phyloP scores from a whole-genome alignment of 2,329 filamentous ascomycete genomes.

The Fusarium sacchari region DNA sequence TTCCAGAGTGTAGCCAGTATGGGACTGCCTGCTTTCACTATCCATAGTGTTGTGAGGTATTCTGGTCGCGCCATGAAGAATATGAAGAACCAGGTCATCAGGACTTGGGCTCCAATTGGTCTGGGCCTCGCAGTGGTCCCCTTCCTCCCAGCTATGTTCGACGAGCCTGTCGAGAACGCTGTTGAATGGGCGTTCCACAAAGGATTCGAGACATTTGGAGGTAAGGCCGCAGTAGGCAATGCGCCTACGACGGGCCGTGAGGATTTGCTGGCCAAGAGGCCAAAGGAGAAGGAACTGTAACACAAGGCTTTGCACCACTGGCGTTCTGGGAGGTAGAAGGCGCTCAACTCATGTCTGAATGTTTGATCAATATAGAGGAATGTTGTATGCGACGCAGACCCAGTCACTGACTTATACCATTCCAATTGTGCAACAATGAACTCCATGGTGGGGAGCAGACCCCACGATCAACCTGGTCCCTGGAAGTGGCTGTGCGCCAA shows the following conservation, averaged over 20 bases:
- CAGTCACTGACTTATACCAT: neutral
- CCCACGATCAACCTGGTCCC: slow-evolving; percentile 26
- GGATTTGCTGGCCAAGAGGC: slow-evolving; percentile 52
- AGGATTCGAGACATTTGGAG: slow-evolving; percentile 79
- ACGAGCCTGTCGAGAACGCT: slow-evolving; percentile 90
- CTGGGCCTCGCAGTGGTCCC: slow-evolving; percentile 82
- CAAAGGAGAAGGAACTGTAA: slow-evolving; percentile 59
- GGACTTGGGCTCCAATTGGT: slow-evolving; percentile 92
- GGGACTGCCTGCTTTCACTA: slow-evolving; percentile 93
- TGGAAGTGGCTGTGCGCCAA: slow-evolving; percentile 27
- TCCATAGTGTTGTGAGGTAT: slow-evolving; percentile 92
- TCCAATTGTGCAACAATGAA: neutral
- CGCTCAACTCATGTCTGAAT: slow-evolving; percentile 38
- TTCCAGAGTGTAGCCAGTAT: slow-evolving; percentile 94
- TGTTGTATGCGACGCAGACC: neutral
- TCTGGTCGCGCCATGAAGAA: slow-evolving; percentile 87
- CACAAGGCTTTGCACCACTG: slow-evolving; percentile 17
- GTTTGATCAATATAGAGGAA: neutral
- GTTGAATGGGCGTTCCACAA: slow-evolving; percentile 92
- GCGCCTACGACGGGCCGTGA: slow-evolving; percentile 64
- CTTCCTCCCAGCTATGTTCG: slow-evolving; percentile 84
- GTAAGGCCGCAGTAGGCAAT: slow-evolving; percentile 64
- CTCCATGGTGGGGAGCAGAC: slow-evolving; percentile 17
- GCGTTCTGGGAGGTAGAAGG: slow-evolving; percentile 30
- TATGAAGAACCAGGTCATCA: slow-evolving; percentile 76